Evolutionary conservation across 148 eudicot species (phyloP).

Genomic region (Nyssa sinensis): DNA sequence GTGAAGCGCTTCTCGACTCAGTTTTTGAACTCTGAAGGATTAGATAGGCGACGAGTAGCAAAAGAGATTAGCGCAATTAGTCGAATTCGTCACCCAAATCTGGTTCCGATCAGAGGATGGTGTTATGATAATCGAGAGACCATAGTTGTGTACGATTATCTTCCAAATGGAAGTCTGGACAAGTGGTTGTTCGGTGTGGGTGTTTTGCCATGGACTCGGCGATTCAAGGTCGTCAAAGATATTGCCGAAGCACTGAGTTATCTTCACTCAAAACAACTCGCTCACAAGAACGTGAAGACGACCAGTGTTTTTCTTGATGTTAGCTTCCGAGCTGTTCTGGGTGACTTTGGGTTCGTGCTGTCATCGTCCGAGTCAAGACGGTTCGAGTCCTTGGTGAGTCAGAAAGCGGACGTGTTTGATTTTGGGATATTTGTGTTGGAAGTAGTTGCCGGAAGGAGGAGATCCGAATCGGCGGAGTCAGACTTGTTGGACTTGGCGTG

Average conservation of each 20-base stretch:
- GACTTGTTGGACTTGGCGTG: slow-evolving; percentile 74
- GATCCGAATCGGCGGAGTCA: slow-evolving; percentile 25
- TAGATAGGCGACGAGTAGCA: slow-evolving; percentile 40
- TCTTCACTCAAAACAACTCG: slow-evolving; percentile 60
- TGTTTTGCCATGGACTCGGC: slow-evolving; percentile 69
- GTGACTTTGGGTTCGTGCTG: slow-evolving; percentile 61
- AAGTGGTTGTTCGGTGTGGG: slow-evolving; percentile 82
- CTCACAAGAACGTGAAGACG: slow-evolving; percentile 66
- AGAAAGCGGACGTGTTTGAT: slow-evolving; percentile 60
- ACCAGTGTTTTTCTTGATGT: slow-evolving; percentile 69
- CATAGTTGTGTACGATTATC: slow-evolving; percentile 65
- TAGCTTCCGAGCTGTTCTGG: slow-evolving; percentile 63
- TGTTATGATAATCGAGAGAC: slow-evolving; percentile 52
- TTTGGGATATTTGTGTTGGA: slow-evolving; percentile 63
- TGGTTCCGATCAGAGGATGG: slow-evolving; percentile 79
- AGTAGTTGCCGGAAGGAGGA: slow-evolving; percentile 54
- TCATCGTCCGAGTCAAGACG: slow-evolving; percentile 41
- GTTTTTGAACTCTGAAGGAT: slow-evolving; percentile 32
- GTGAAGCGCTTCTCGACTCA: slow-evolving; percentile 58
- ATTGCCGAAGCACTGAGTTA: slow-evolving; percentile 58
- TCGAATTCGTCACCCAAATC: slow-evolving; percentile 59
- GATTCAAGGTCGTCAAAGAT: slow-evolving; percentile 63
- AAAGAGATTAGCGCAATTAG: slow-evolving; percentile 51
- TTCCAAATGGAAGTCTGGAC: slow-evolving; percentile 68
- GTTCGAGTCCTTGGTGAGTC: slow-evolving; percentile 50